A percentile compares a stretch with the other conserved stretches of the same genome.
Conservation (phyloP, 257 asterid genomes). For the Przewalskia tangutica region DNA sequence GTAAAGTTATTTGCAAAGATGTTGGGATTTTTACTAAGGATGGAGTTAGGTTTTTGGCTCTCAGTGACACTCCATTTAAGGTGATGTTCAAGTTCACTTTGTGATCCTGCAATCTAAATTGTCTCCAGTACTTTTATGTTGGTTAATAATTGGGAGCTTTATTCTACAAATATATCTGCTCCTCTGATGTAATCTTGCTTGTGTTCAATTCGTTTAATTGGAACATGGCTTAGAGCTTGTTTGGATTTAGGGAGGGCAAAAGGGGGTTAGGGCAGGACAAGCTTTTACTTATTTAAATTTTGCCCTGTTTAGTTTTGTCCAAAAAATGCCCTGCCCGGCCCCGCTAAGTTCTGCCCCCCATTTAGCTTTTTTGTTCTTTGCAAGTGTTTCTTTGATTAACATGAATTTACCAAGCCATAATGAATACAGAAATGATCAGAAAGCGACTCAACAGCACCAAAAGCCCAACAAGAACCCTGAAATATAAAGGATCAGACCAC, state of each 20-base stretch:
- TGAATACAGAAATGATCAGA: slow-evolving; percentile 86
- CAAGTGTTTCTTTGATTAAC: not conserved
- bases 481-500: not conserved
- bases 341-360: no score
- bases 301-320: no score
- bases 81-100: slow-evolving; percentile 9
- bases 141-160: no score
- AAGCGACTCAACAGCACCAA: no score
- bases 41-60: slow-evolving; percentile 9
- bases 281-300: no score
- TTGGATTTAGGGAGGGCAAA: no score
- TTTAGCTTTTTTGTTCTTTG: no score
- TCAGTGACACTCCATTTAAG: slow-evolving; percentile 1
- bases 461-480: slow-evolving; percentile 99
- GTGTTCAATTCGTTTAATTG: not conserved
- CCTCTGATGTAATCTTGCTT: not conserved
- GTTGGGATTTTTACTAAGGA: slow-evolving; percentile 2
- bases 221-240: no score
- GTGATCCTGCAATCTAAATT: not conserved
- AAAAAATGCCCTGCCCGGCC: no score
- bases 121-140: not conserved
- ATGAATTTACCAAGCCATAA: slow-evolving; percentile 38
- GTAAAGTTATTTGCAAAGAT: slow-evolving; percentile 17
- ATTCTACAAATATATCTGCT: not conserved
- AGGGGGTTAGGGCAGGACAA: no score